phyloP scores from a whole-genome alignment of 768 basidiomycete genomes.

The Mycena crocata region DNA sequence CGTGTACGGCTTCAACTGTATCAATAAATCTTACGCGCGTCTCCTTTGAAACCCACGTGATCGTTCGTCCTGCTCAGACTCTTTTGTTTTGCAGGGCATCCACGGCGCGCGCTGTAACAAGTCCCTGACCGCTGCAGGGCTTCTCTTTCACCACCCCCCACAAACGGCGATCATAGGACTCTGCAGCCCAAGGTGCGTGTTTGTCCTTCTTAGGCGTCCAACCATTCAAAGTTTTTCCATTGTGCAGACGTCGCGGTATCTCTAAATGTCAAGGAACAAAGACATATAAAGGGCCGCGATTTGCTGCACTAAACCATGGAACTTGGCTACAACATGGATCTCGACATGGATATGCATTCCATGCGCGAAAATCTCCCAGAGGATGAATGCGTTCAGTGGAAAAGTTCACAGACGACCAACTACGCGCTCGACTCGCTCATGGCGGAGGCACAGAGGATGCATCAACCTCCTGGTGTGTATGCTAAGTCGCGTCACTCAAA shows the following conservation, averaged over 20 bases:
- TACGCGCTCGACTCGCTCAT: slow-evolving; percentile 23
- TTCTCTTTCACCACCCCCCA: neutral
- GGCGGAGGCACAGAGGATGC: slow-evolving; percentile 22
- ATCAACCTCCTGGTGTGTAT: no score
- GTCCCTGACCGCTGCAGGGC: no score
- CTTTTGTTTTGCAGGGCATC: neutral
- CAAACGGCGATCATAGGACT: no score
- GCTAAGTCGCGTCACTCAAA: no score
- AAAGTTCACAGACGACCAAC: slow-evolving; percentile 27
- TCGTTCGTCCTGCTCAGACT: neutral
- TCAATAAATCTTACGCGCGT: neutral
- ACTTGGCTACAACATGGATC: slow-evolving; percentile 2
- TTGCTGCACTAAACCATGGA: neutral
- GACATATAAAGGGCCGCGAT: neutral
- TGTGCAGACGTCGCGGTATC: neutral
- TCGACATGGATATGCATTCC: slow-evolving; percentile 12
- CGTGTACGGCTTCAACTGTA: neutral
- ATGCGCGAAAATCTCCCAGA: slow-evolving; percentile 5
- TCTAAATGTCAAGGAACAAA: neutral
- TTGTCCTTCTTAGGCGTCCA: neutral
- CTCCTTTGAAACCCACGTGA: neutral
- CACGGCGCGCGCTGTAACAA: no score
- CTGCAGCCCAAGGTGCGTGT: neutral
- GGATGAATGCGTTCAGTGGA: slow-evolving; percentile 18
- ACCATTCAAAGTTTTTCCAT: neutral